Conservation (phyloP, 495 filamentous ascomycete species). For the Paragyromitra xinjiangensis region DNA sequence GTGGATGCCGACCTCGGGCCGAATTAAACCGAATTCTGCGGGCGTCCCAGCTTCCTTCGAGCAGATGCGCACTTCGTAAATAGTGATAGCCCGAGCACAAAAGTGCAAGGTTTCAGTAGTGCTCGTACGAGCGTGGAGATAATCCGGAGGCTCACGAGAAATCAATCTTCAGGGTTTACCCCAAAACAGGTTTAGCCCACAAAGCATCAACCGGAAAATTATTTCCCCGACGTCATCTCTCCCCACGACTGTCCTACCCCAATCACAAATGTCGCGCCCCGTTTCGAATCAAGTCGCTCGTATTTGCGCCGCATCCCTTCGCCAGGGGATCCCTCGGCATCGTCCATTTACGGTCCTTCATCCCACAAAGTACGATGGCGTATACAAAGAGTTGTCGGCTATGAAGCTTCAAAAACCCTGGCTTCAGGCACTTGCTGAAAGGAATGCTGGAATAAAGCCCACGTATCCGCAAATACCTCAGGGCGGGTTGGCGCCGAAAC, state of each 20-base stretch:
- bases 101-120: not conserved
- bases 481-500: constrained; percentile 63
- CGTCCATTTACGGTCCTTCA: constrained; percentile 28
- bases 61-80: not conserved
- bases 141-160: not conserved
- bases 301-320: constrained; percentile 11
- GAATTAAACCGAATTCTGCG: not conserved
- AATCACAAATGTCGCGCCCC: constrained; percentile 33
- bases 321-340: not conserved
- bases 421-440: constrained; percentile 71
- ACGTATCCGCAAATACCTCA: constrained; percentile 52
- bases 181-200: too few relatives aligned
- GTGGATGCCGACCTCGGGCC: not conserved
- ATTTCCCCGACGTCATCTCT: constrained; percentile 22
- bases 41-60: not conserved
- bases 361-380: constrained; percentile 60
- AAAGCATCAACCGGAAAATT: constrained; percentile 21
- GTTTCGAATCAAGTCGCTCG: constrained; percentile 26
- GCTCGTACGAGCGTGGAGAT: not conserved
- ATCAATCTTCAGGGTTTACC: not conserved
- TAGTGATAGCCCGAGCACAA: not conserved
- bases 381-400: constrained; percentile 63
- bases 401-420: constrained; percentile 73
- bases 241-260: not conserved
- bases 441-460: constrained; percentile 61